Percentiles rank a stretch among this genome's conserved stretches.
Evolutionary conservation across 805 yeast species (phyloP).

Genomic region (Saturnispora sanitii): DNA sequence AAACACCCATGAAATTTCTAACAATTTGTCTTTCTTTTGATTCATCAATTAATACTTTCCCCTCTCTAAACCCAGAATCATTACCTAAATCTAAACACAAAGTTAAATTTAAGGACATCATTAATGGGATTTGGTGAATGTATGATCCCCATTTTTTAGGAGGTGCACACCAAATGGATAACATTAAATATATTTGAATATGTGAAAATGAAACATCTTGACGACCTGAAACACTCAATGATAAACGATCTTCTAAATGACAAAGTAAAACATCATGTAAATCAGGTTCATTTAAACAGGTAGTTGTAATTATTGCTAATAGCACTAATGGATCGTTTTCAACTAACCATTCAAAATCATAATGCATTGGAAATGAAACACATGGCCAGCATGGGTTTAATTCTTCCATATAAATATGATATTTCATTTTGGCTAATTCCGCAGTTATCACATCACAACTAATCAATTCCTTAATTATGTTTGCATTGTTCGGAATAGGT

Average conservation of each 20-base stretch:
- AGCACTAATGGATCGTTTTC: constrained; percentile 36
- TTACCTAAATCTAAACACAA: constrained; percentile 41
- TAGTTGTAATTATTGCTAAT: constrained; percentile 35
- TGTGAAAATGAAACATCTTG: constrained; percentile 34
- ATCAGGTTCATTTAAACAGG: constrained; percentile 36
- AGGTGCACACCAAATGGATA: constrained; percentile 46
- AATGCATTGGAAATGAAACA: constrained; percentile 31
- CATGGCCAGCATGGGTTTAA: constrained; percentile 41
- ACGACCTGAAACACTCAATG: constrained; percentile 35
- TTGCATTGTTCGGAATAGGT: constrained; percentile 28
- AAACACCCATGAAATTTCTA: constrained; percentile 38
- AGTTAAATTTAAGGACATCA: constrained; percentile 36
- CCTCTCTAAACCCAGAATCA: constrained; percentile 23
- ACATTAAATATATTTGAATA: constrained; percentile 34
- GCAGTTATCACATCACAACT: constrained; percentile 27
- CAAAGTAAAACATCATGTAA: constrained; percentile 34
- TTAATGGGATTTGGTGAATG: constrained; percentile 40
- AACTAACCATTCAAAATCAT: constrained; percentile 32
- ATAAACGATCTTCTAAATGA: constrained; percentile 36
- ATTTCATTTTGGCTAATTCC: constrained; percentile 29
- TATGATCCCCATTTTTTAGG: constrained; percentile 43
- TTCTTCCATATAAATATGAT: constrained; percentile 27
- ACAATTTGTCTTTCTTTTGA: constrained; percentile 29
- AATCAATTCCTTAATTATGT: constrained; percentile 31
- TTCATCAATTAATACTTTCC: constrained; percentile 21